Percentiles rank a stretch among this genome's conserved stretches.
Conservation (phyloP, 179 eudicot species). For the Dionaea muscipula region DNA sequence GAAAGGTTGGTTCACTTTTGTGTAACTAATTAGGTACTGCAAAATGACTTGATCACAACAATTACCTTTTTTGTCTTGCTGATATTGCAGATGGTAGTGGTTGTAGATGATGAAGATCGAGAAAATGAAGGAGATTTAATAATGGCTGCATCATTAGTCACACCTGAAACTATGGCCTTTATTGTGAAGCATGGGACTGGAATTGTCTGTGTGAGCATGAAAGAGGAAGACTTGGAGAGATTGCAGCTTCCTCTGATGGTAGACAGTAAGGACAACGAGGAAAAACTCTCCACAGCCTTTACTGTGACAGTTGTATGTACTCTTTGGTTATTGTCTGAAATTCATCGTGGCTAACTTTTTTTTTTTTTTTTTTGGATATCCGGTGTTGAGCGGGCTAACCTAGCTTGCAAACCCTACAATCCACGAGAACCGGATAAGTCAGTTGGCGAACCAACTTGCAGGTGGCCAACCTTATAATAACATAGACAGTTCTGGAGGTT, state of each 20-base stretch:
- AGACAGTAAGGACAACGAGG: constrained; percentile 51
- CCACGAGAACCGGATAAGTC: no score
- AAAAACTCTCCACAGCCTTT: constrained; percentile 68
- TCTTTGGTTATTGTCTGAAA: background rate
- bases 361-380: background rate
- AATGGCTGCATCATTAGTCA: constrained; percentile 73
- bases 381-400: no score
- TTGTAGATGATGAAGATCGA: constrained; percentile 81
- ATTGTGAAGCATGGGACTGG: constrained; percentile 86
- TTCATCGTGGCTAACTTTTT: background rate
- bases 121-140: constrained; percentile 89
- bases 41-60: background rate
- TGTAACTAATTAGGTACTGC: background rate
- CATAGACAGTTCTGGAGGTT: no score
- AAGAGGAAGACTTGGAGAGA: constrained; percentile 63
- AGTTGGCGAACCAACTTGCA: no score
- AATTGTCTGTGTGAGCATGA: constrained; percentile 87
- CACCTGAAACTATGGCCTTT: constrained; percentile 84
- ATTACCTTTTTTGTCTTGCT: background rate
- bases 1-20: constrained; percentile 48
- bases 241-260: constrained; percentile 81
- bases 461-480: no score
- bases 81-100: constrained; percentile 63
- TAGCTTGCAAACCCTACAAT: no score
- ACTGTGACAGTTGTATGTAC: constrained; percentile 70